Evolutionary conservation across 495 filamentous ascomycete species (phyloP), one percentile per base, ranked within the genome.

Genomic region (Lasiosphaeriaceae sp.): DNA sequence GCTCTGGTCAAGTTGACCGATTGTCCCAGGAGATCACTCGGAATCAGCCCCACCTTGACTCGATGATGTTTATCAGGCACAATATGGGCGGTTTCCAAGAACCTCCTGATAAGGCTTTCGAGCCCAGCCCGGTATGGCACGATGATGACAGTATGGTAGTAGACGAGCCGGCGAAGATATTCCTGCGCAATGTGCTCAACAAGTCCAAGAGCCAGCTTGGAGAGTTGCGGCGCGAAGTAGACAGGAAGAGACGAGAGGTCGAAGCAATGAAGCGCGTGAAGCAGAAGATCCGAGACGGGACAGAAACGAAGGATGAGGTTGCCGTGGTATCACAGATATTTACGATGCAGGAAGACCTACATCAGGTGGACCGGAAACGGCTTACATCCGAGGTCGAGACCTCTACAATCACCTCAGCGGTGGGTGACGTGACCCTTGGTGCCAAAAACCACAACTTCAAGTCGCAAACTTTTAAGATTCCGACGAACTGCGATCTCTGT

Each of bases 121-220:
- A 99, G 71, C 90, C 94, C 1, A 96, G 92, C 69, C 92, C 92
- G 6, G 86, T 99, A 49, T 99, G 95, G 95, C 90, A 96, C 65
- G 94, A 99, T 62, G 93, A 96, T 62, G 88, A 85, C 50, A 69
- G 79, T 16, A 92, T 99, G 77, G 77, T 89, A 4, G 82, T 83
- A 0, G 90, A 97, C 70, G 92, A 96, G 29, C 66, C 80, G 1
- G 90, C 94, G 34, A 96, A 92, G 70, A 81, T 94, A 0, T 97
- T 91, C 73, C 75, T 99, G 41, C 86, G 92, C 51, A 99, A 99
- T 67, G 75, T 97, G 11, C 77, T 99, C 31, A 84, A 85, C 50
- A 97, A 96, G 69, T 95, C 90, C 61, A 97, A 96, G 70, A 71
- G 80, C 11, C 88, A 90, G 62, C 74, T 95, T 5, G 85, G 83